These are phyloP conservation scores for Pneumocystis wakefieldiae DNA, from an alignment of 1,139 yeast species.

Conservation along the genomic window DNA sequence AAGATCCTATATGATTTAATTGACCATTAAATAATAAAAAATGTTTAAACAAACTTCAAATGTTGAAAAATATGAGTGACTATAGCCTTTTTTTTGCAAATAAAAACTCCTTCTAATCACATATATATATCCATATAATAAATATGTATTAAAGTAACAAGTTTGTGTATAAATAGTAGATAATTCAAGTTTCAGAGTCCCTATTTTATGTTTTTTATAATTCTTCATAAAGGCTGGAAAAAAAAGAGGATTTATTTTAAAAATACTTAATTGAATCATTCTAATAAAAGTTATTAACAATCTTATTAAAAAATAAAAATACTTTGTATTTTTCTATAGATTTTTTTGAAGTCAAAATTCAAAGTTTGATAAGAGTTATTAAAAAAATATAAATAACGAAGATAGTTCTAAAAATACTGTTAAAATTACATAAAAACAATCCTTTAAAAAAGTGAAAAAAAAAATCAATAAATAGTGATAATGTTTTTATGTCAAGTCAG, in stretches of 20 bases:
- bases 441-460: background rate
- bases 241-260: background rate
- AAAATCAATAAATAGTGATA: background rate
- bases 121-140: background rate
- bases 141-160: background rate
- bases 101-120: background rate
- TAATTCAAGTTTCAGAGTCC: background rate
- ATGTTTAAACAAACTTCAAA: background rate
- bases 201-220: background rate
- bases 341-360: background rate
- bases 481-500: constrained; percentile 27
- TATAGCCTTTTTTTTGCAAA: background rate
- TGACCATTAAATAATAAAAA: background rate
- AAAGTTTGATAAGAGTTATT: background rate
- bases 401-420: background rate
- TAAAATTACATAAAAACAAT: background rate
- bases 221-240: background rate
- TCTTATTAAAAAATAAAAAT: background rate
- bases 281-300: background rate
- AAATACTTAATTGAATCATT: background rate
- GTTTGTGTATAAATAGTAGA: background rate
- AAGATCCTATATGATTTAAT: background rate
- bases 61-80: background rate
- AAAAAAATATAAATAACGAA: background rate
- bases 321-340: background rate